Percentiles rank a stretch among this genome's conserved stretches.
Evolutionary conservation across 1,284 basidiomycete species (phyloP).

Genomic region (Mycosarcoma mackinlayi): DNA sequence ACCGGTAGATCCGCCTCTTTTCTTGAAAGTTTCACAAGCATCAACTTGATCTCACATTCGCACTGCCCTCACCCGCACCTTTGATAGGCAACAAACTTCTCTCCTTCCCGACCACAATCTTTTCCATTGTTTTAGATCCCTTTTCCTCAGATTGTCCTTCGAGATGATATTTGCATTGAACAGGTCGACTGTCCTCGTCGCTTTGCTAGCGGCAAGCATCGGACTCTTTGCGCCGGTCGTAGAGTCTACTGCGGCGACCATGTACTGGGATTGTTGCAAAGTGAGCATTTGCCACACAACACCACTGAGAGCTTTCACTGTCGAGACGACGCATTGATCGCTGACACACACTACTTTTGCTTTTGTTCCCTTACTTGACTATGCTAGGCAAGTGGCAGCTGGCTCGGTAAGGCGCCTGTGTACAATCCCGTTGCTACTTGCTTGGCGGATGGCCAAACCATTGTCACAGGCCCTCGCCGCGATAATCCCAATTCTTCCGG

Average conservation of each 20-base stretch:
- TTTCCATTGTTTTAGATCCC: neutral
- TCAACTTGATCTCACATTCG: no score
- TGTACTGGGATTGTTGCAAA: slow-evolving; percentile 48
- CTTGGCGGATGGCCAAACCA: slow-evolving; percentile 29
- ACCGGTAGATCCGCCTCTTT: neutral
- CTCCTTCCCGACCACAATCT: neutral
- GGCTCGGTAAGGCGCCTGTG: slow-evolving; percentile 18
- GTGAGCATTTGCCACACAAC: no score
- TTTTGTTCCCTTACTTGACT: neutral
- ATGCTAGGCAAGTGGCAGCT: neutral
- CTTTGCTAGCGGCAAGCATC: slow-evolving; percentile 8
- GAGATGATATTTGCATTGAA: slow-evolving; percentile 17
- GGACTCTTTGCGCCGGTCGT: slow-evolving; percentile 21
- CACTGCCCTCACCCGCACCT: slow-evolving; percentile 11
- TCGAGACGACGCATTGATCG: neutral
- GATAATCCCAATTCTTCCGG: slow-evolving; percentile 28
- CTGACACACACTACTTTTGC: slow-evolving; percentile 3
- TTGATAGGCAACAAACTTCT: slow-evolving; percentile 24
- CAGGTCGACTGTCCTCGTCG: slow-evolving; percentile 24
- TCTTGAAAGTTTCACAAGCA: no score
- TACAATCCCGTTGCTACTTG: slow-evolving; percentile 28
- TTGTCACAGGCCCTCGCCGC: slow-evolving; percentile 29
- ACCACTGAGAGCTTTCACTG: no score
- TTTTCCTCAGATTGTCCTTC: neutral
- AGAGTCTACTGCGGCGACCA: slow-evolving; percentile 25